A percentile compares a stretch with the other conserved stretches of the same genome.
Evolutionary conservation across 306 rosid species (phyloP).

Genomic region (Castanea sativa): DNA sequence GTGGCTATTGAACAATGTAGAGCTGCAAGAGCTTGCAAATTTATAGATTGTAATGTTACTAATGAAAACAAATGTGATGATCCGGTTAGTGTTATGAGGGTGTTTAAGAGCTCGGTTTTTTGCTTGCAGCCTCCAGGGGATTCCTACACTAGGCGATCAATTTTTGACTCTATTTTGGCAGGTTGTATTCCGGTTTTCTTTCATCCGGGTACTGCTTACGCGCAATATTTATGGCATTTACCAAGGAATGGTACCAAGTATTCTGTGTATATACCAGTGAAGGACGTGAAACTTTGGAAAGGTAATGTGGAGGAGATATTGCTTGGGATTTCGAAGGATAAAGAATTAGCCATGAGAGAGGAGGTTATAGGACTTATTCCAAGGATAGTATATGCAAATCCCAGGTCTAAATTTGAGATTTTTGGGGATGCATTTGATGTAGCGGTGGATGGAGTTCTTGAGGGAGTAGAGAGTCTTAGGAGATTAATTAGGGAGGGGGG

Average conservation of each 20-base stretch:
- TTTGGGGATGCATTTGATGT: conserved; percentile 79
- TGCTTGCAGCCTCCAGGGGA: conserved; percentile 91
- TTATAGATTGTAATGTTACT: conserved; percentile 57
- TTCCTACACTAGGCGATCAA: conserved; percentile 84
- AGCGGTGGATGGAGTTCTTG: conserved; percentile 63
- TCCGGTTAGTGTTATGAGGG: conserved; percentile 53
- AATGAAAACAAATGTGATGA: conserved; percentile 56
- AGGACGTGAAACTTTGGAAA: conserved; percentile 50
- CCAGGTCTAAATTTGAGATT: conserved; percentile 38
- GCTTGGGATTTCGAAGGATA: conserved; percentile 47
- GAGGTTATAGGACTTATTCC: conserved; percentile 71
- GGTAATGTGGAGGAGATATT: conserved; percentile 49
- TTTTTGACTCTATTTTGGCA: conserved; percentile 74
- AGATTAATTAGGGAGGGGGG: conserved; percentile 50
- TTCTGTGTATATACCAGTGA: conserved; percentile 75
- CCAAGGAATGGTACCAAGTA: conserved; percentile 57
- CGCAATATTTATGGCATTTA: conserved; percentile 76
- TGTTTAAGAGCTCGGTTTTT: conserved; percentile 57
- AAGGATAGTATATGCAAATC: conserved; percentile 66
- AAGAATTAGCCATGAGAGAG: conserved; percentile 64
- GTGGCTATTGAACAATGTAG: conserved; percentile 64
- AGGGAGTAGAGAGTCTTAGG: conserved; percentile 62
- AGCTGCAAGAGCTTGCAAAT: conserved; percentile 43
- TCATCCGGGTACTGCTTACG: conserved; percentile 82
- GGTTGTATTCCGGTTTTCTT: conserved; percentile 95